Conservation (phyloP, 768 basidiomycete species). For the Cantharellus anzutake region DNA sequence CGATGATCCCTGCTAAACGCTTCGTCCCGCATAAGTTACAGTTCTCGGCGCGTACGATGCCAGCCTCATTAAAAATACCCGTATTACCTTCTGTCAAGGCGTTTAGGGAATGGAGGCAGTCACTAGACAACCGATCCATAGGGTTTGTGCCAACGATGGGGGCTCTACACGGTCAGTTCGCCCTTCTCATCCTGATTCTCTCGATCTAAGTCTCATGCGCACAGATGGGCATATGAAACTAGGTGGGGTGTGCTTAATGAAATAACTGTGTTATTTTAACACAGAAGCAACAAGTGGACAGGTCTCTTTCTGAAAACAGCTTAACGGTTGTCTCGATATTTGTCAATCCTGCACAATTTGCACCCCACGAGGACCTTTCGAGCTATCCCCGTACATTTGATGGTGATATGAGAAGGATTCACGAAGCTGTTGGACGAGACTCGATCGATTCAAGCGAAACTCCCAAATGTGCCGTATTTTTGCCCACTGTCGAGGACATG, state of each 20-base stretch:
- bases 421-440: not conserved
- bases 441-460: conserved; percentile 17
- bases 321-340: conserved; percentile 87
- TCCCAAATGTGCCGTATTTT: conserved; percentile 50
- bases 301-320: conserved; percentile 60
- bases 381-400: conserved; percentile 81
- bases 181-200: not conserved
- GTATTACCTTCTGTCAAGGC: conserved; percentile 35
- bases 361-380: conserved; percentile 81
- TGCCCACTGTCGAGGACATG: conserved; percentile 66
- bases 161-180: conserved; percentile 41
- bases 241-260: conserved; percentile 28
- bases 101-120: conserved; percentile 56
- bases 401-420: conserved; percentile 46
- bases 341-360: conserved; percentile 96
- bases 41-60: not conserved
- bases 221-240: conserved; percentile 71
- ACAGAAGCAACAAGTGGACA: conserved; percentile 36
- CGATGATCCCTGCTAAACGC: too few relatives aligned
- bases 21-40: too few relatives aligned
- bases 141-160: conserved; percentile 99
- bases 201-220: not conserved
- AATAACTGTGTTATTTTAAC: not conserved
- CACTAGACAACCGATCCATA: conserved; percentile 39
- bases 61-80: not conserved